Conservation (phyloP, 352 stramenopile genomes). For the Elongisporangium anandrum region DNA sequence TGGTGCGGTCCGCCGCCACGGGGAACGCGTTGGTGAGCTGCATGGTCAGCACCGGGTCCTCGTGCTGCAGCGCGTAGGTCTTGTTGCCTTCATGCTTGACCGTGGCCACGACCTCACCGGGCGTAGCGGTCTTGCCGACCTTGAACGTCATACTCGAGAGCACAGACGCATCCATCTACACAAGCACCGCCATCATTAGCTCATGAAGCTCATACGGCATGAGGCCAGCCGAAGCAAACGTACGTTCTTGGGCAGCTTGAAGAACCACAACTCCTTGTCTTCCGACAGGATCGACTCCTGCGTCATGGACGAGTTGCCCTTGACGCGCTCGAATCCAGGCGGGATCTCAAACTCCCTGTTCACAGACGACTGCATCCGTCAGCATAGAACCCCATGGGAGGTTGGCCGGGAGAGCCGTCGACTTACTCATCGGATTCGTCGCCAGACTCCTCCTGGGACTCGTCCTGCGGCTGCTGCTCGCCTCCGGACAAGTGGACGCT, state of each 20-base stretch:
- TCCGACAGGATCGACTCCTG: slow-evolving; percentile 54
- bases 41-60: slow-evolving; percentile 59
- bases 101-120: slow-evolving; percentile 36
- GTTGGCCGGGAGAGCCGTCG: background rate
- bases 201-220: background rate
- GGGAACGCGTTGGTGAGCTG: slow-evolving; percentile 79
- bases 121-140: slow-evolving; percentile 22
- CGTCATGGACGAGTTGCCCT: slow-evolving; percentile 51
- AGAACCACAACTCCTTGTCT: slow-evolving; percentile 86
- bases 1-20: slow-evolving; percentile 42
- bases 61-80: slow-evolving; percentile 49
- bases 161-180: slow-evolving; percentile 63
- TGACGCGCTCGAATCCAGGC: slow-evolving; percentile 58
- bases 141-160: slow-evolving; percentile 72
- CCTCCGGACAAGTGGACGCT: slow-evolving; percentile 5
- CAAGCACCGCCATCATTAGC: background rate
- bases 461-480: slow-evolving; percentile 7
- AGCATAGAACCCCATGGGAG: background rate
- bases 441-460: slow-evolving; percentile 27
- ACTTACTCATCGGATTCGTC: slow-evolving; percentile 58
- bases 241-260: slow-evolving; percentile 81
- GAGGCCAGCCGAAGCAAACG: slow-evolving; percentile 9
- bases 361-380: slow-evolving; percentile 4
- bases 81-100: slow-evolving; percentile 37
- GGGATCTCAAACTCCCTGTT: slow-evolving; percentile 79